Evolutionary conservation across 106 monocot genomes (phyloP).

Genomic region (Platanthera zijinensis): DNA sequence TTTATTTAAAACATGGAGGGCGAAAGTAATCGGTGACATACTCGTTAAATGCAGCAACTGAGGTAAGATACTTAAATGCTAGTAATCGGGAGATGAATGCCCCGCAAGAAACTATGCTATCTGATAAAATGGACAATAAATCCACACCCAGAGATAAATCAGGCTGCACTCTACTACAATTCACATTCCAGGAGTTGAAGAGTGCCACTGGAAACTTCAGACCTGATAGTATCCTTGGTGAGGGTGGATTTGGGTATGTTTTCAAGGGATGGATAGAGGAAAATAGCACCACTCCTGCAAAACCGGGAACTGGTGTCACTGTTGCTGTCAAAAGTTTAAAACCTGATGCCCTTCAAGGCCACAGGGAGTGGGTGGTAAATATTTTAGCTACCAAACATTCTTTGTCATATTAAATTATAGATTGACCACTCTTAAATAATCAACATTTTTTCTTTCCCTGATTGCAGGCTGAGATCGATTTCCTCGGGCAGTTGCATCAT

Average conservation of each 20-base stretch:
- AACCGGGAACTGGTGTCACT: conserved; percentile 85
- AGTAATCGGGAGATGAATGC: conserved; percentile 57
- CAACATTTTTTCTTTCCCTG: neutral
- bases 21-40: too few relatives aligned
- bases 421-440: neutral
- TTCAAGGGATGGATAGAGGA: conserved; percentile 94
- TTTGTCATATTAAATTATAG: neutral
- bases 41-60: conserved; percentile 41
- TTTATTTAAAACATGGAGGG: neutral
- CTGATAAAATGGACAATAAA: conserved; percentile 23
- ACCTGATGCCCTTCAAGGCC: conserved; percentile 85
- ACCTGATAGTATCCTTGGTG: conserved; percentile 91
- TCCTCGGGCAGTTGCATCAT: conserved; percentile 81
- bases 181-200: conserved; percentile 84
- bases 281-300: conserved; percentile 81
- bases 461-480: conserved; percentile 76
- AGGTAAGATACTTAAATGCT: conserved; percentile 77
- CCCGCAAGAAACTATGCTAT: conserved; percentile 28
- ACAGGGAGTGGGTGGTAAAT: conserved; percentile 90
- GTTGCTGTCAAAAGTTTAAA: conserved; percentile 89
- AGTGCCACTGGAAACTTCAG: conserved; percentile 87
- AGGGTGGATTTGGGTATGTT: conserved; percentile 91
- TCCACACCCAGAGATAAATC: conserved; percentile 22
- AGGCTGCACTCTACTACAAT: conserved; percentile 44
- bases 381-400: neutral